These are phyloP conservation scores for Alternaria tenuissima DNA, from an alignment of 2,329 filamentous ascomycete genomes.

Conservation along the genomic window DNA sequence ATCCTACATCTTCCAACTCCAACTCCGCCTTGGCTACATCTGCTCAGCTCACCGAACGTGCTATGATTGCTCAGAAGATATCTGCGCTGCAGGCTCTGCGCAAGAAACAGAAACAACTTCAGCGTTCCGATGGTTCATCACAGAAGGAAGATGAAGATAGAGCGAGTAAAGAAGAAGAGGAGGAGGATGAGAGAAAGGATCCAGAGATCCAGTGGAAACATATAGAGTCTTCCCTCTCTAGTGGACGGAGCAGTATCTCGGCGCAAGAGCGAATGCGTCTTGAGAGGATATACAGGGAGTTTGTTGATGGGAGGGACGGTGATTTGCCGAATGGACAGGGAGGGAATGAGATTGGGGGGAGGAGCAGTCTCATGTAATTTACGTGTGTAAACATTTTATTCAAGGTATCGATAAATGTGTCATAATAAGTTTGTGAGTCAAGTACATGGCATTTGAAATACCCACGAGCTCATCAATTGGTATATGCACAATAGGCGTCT, in stretches of 20 bases:
- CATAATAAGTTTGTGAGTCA: background rate
- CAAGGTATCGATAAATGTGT: background rate
- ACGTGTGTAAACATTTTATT: background rate
- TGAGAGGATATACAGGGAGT: constrained; percentile 86
- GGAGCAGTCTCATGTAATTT: constrained; percentile 87
- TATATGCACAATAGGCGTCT: background rate
- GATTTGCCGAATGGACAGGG: constrained; percentile 96
- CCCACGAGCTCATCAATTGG: background rate
- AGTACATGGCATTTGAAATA: background rate
- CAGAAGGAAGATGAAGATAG: constrained; percentile 28
- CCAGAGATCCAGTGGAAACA: constrained; percentile 88
- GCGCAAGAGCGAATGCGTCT: constrained; percentile 77
- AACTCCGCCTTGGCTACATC: constrained; percentile 51
- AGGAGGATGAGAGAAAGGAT: constrained; percentile 63
- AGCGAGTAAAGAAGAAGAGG: constrained; percentile 25
- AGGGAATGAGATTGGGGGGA: constrained; percentile 87
- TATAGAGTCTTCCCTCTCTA: constrained; percentile 76
- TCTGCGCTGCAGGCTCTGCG: constrained; percentile 78
- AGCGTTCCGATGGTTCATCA: constrained; percentile 22
- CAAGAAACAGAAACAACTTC: constrained; percentile 65
- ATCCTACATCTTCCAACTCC: constrained; percentile 37
- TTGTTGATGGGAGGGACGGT: constrained; percentile 89
- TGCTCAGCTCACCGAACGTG: constrained; percentile 75
- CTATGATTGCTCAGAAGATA: constrained; percentile 81
- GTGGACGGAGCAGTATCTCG: constrained; percentile 84